phyloP scores from a whole-genome alignment of 345 rosid species.

The Atalantia buxifolia region DNA sequence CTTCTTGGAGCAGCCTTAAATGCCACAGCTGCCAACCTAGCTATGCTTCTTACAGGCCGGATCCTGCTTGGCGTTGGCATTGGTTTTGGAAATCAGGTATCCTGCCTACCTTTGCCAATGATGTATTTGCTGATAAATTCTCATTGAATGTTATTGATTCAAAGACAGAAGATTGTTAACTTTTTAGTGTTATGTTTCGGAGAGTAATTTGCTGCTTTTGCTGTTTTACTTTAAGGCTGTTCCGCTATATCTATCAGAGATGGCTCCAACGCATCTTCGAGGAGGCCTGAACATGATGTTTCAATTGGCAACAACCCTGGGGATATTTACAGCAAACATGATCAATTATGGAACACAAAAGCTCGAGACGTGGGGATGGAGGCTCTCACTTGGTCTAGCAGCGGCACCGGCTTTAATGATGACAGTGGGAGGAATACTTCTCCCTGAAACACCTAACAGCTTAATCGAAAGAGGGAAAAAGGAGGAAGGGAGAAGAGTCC shows the following conservation, averaged over 20 bases:
- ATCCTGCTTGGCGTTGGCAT: slow-evolving; percentile 93
- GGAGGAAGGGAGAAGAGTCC: slow-evolving; percentile 58
- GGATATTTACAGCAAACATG: slow-evolving; percentile 92
- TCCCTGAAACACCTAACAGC: slow-evolving; percentile 93
- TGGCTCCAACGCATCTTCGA: slow-evolving; percentile 93
- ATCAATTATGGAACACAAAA: slow-evolving; percentile 80
- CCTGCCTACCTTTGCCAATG: background rate
- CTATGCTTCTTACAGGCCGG: slow-evolving; percentile 78
- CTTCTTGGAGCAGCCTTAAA: slow-evolving; percentile 67
- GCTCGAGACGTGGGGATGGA: slow-evolving; percentile 91
- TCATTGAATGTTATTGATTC: background rate
- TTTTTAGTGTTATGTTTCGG: background rate
- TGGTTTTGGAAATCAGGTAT: slow-evolving; percentile 97
- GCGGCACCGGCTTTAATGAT: slow-evolving; percentile 76
- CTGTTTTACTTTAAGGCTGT: slow-evolving; percentile 48
- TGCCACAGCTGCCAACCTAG: slow-evolving; percentile 62
- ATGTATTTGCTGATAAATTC: background rate
- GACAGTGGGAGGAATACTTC: slow-evolving; percentile 69
- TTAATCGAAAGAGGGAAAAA: slow-evolving; percentile 62
- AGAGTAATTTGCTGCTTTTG: background rate
- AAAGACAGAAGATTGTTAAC: background rate
- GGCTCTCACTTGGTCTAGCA: slow-evolving; percentile 91
- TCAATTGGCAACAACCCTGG: slow-evolving; percentile 86
- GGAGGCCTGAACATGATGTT: slow-evolving; percentile 94
- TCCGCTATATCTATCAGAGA: slow-evolving; percentile 84